These are phyloP conservation scores for Prinsepia uniflora DNA, from an alignment of 306 rosid species.

Conservation along the genomic window DNA sequence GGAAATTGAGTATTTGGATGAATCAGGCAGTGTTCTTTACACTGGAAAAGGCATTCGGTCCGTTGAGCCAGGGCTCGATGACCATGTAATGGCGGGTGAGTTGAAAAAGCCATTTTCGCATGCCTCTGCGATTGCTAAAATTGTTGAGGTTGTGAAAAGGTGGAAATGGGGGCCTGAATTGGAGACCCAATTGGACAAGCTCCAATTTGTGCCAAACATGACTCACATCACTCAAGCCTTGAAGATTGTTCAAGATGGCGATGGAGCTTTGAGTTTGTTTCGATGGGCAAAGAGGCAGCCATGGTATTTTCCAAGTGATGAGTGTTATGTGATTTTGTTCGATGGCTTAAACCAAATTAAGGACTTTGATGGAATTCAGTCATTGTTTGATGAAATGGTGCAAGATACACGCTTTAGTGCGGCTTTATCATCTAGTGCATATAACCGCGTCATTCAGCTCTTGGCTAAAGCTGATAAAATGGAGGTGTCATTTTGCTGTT, in stretches of 20 bases:
- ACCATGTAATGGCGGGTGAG: slow-evolving; percentile 87
- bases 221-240: slow-evolving; percentile 62
- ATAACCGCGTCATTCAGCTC: slow-evolving; percentile 69
- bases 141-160: slow-evolving; percentile 81
- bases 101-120: slow-evolving; percentile 68
- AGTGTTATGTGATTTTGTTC: slow-evolving; percentile 63
- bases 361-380: slow-evolving; percentile 75
- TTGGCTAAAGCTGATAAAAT: slow-evolving; percentile 86
- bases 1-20: slow-evolving; percentile 88
- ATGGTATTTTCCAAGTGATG: slow-evolving; percentile 73
- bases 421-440: slow-evolving; percentile 44
- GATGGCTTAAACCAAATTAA: slow-evolving; percentile 61
- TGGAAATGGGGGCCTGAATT: slow-evolving; percentile 99
- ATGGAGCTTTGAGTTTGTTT: slow-evolving; percentile 73
- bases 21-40: slow-evolving; percentile 71
- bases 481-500: slow-evolving; percentile 83
- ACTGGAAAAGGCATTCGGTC: slow-evolving; percentile 84
- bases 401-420: slow-evolving; percentile 51
- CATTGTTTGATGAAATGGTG: slow-evolving; percentile 82
- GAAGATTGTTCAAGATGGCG: slow-evolving; percentile 58
- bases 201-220: slow-evolving; percentile 82
- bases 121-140: slow-evolving; percentile 76
- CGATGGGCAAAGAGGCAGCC: slow-evolving; percentile 88
- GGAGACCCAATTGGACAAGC: slow-evolving; percentile 83
- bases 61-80: slow-evolving; percentile 84